These are phyloP conservation scores for Sechiopsis laciniata DNA, from an alignment of 306 rosid species.

Conservation along the genomic window DNA sequence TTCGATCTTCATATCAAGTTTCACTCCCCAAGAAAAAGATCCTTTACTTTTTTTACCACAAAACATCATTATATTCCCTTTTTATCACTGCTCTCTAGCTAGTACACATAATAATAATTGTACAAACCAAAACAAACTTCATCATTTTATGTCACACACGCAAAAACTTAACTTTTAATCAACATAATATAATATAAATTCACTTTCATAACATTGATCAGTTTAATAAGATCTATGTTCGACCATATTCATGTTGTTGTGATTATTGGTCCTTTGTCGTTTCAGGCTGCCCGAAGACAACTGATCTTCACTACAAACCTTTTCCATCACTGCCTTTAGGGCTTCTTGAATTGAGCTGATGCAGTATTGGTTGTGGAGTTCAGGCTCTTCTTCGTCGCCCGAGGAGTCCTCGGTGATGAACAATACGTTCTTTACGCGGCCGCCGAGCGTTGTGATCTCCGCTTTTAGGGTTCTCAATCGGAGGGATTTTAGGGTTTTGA, in stretches of 20 bases:
- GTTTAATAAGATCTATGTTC: constrained; percentile 29
- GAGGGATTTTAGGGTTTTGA: constrained; percentile 56
- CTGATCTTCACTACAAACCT: constrained; percentile 41
- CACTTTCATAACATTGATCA: background rate
- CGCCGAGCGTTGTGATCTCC: constrained; percentile 71
- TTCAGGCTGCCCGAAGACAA: constrained; percentile 63
- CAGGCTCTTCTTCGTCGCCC: constrained; percentile 17
- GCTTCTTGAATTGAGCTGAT: constrained; percentile 76
- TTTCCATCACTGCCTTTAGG: constrained; percentile 75
- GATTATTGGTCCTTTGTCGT: constrained; percentile 64
- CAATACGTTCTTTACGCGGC: constrained; percentile 70
- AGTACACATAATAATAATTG: constrained; percentile 5
- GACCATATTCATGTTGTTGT: constrained; percentile 45
- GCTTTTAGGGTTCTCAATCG: constrained; percentile 68
- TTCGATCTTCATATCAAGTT: constrained; percentile 46
- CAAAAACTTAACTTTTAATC: background rate
- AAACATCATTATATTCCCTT: constrained; percentile 21
- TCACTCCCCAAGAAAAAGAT: constrained; percentile 63
- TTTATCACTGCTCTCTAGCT: background rate
- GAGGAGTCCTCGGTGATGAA: constrained; percentile 53
- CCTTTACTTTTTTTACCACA: constrained; percentile 36
- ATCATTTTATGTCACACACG: background rate
- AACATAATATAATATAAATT: background rate
- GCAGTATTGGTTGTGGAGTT: constrained; percentile 42
- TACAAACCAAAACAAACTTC: constrained; percentile 4